A percentile compares a stretch with the other conserved stretches of the same genome.
These are phyloP conservation scores for Dictyostelium intermedium DNA, from an alignment of 78 protist species.

Conservation along the genomic window DNA sequence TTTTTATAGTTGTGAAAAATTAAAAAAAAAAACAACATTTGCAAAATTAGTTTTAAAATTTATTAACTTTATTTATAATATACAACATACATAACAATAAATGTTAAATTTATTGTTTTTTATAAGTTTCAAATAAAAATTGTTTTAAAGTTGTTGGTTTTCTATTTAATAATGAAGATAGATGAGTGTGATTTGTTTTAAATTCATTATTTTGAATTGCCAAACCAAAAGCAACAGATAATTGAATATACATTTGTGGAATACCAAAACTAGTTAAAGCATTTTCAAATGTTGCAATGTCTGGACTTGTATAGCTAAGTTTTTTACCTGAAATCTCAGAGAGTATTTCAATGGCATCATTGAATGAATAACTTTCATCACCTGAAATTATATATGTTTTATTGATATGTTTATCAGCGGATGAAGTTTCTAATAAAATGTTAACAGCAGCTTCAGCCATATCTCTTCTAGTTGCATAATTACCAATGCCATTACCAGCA, in stretches of 20 bases:
- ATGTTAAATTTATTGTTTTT: no score
- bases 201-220: constrained; percentile 25
- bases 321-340: neutral
- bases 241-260: neutral
- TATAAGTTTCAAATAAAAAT: neutral
- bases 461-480: constrained; percentile 18
- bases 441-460: constrained; percentile 30
- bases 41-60: no score
- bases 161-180: neutral
- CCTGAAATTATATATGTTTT: neutral
- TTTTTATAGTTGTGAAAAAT: no score
- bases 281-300: neutral
- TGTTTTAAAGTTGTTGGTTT: constrained; percentile 16
- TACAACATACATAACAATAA: no score
- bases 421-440: neutral
- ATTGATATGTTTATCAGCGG: neutral
- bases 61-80: no score
- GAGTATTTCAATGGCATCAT: neutral
- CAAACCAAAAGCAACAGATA: constrained; percentile 7
- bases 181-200: neutral
- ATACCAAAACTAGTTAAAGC: neutral
- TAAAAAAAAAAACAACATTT: no score
- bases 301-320: neutral
- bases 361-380: neutral
- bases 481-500: neutral